Percentiles rank a stretch among this genome's conserved stretches.
These are phyloP conservation scores for Diutina pseudorugosa DNA, from an alignment of 1,139 yeast species.

Conservation along the genomic window DNA sequence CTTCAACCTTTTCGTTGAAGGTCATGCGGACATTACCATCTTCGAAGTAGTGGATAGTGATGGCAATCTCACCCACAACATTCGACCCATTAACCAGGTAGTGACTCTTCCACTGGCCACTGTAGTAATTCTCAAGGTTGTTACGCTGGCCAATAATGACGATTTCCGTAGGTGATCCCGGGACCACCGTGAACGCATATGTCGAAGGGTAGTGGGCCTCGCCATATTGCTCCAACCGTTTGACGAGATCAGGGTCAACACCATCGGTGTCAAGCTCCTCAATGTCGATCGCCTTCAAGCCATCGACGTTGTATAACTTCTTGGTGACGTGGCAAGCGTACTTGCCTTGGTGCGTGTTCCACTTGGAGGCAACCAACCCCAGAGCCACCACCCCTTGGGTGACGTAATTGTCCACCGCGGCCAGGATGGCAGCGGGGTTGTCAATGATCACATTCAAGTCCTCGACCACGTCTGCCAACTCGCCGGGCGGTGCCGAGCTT, in stretches of 20 bases:
- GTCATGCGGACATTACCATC: constrained; percentile 88
- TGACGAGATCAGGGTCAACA: constrained; percentile 19
- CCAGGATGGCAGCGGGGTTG: constrained; percentile 14
- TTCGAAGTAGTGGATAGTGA: constrained; percentile 87
- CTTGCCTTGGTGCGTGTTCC: constrained; percentile 18
- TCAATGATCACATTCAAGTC: constrained; percentile 15
- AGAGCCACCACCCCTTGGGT: constrained; percentile 21
- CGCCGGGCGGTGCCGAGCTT: constrained; percentile 30
- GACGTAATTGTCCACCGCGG: constrained; percentile 19
- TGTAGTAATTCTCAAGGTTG: constrained; percentile 73
- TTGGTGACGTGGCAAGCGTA: constrained; percentile 29
- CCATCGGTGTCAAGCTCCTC: constrained; percentile 20
- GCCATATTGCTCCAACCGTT: constrained; percentile 26
- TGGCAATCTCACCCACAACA: constrained; percentile 13
- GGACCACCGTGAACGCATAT: constrained; percentile 33
- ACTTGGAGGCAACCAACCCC: constrained; percentile 20
- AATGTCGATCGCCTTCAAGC: constrained; percentile 34
- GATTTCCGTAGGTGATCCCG: constrained; percentile 23
- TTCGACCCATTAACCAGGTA: constrained; percentile 25
- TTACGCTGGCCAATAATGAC: constrained; percentile 58
- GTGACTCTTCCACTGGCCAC: constrained; percentile 78
- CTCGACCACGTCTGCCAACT: constrained; percentile 19
- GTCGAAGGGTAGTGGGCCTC: constrained; percentile 42
- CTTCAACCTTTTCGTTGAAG: constrained; percentile 17
- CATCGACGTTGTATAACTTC: constrained; percentile 48